Evolutionary conservation across 2,329 filamentous ascomycete species (phyloP), one percentile per base, ranked within the genome.

Genomic region (Botrytis fragariae): DNA sequence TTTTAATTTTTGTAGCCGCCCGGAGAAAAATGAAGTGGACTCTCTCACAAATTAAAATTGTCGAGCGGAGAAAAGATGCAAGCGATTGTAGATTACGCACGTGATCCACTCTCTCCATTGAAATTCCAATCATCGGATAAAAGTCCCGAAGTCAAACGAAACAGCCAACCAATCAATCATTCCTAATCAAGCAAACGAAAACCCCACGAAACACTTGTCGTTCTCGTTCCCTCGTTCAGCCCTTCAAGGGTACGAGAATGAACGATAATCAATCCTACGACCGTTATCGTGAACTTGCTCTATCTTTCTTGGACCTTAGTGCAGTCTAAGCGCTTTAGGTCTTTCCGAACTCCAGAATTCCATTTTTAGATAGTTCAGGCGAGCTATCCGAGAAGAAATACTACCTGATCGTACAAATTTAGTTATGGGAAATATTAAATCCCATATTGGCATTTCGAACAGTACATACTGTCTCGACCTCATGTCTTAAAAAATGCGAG

Each of bases 21-120:
- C 45, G n/a, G 64, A 54, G 45, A n/a, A 37, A 68, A 42, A 68
- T 42, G 35, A 39, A 68, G 64, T 68, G 64, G 64, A 68, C 20
- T 57, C n/a, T 54, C 64, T 35, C 10, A 22, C 18, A 45, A 45
- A 45, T 45, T 25, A 3, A 51, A 67, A 32, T 16, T 39, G 32
- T 3, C 25, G 32, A 14, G 44, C 32, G 44, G 14, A 51, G 35
- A 37, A 37, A 51, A 25, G 22, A 18, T 25, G 22, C 25, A 35
- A 39, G 64, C 48, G 35, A 25, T 18, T 29, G 25, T 9, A 57
- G 7, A 42, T 57, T 18, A 42, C 35, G 18, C 64, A 68, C 64
- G 64, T 68, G 64, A 68, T 57, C 64, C 48, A 68, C 64, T 42
- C 29, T 18, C 8, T 57, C 35, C 18, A 12, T 14, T 14, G n/a